Base-by-base conservation (phyloP, 495 filamentous ascomycete genomes). In the Penicillium crystallinum region DNA sequence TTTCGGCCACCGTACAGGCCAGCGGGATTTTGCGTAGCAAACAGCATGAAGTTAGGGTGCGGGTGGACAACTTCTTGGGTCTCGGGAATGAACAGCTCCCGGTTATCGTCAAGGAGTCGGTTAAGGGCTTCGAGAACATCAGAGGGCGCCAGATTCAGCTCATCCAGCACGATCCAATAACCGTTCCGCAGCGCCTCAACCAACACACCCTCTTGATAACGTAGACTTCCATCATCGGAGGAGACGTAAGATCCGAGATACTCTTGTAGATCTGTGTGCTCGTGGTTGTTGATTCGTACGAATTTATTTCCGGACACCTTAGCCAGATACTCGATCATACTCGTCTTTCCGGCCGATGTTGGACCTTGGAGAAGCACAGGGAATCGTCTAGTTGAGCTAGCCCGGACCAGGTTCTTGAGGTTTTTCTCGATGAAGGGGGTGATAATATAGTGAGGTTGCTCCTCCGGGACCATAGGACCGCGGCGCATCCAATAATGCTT, bases 231-330 rank as follows among this genome's bases (percentile, higher is more conserved):
- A 61, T 91, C 87, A 5, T 83, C 72, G 40, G 84, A 85, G 12
- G 95, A 97, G 8, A 96, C 72, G 61, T 99, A 99, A 0, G 91
- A 90, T 14, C 95, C 95, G 1, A 99, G 77, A 61, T 99, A 99
- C 64, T 99, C 95, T 66, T 99, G 95, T 25, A 99, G 76, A 69
- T 99, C 95, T 0, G 95, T 97, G 64, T 97, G 92, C 58, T 99
- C 95, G 65, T 99, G 95, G 60, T 99, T 99, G 73, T 99, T 99
- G 74, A 99, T 97, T 49, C 95, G 83, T 33, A 99, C 89, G 57
- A 97, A 97, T 61, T 89, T 91, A 61, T 99, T 95, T 2, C 95
- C 95, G 22, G 90, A 96, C 40, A 89, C 86, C 64, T 93, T 93
- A 5, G 95, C 95, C 25, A 99, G 79, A 64, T 96, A 96, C 66